phyloP scores from a whole-genome alignment of 1,284 basidiomycete species.

The Microbotryum violaceum region DNA sequence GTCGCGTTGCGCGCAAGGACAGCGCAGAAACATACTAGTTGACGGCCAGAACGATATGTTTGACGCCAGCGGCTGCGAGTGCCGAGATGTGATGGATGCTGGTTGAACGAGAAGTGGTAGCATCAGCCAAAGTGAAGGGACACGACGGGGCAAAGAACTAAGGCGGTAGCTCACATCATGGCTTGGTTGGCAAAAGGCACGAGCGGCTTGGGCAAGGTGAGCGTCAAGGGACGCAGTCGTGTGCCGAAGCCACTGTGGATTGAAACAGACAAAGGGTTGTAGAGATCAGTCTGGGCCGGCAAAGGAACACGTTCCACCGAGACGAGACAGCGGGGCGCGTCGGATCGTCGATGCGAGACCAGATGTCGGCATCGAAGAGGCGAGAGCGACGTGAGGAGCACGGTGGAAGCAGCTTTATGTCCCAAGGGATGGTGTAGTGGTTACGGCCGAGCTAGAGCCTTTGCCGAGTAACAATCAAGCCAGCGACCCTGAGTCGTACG shows the following conservation, averaged over 20 bases:
- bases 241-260: constrained; percentile 43
- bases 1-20: too few species aligned
- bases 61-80: constrained; percentile 45
- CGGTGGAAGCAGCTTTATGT: too few species aligned
- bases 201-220: constrained; percentile 47
- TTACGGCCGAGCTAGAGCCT: too few species aligned
- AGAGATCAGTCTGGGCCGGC: not conserved
- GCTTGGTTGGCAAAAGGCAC: constrained; percentile 49
- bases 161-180: constrained; percentile 21
- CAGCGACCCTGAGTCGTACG: too few species aligned
- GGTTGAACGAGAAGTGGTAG: not conserved
- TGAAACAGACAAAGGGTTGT: too few species aligned
- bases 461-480: too few species aligned
- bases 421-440: too few species aligned
- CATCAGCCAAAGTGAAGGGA: not conserved
- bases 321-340: not conserved
- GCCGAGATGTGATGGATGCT: not conserved
- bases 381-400: not conserved
- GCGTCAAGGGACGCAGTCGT: constrained; percentile 47
- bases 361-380: not conserved
- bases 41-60: constrained; percentile 48
- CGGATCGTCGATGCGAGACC: not conserved
- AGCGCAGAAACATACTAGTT: constrained; percentile 40
- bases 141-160: not conserved
- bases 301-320: not conserved